These are phyloP conservation scores for Penstemon eatonii DNA, from an alignment of 257 asterid genomes.

Conservation along the genomic window DNA sequence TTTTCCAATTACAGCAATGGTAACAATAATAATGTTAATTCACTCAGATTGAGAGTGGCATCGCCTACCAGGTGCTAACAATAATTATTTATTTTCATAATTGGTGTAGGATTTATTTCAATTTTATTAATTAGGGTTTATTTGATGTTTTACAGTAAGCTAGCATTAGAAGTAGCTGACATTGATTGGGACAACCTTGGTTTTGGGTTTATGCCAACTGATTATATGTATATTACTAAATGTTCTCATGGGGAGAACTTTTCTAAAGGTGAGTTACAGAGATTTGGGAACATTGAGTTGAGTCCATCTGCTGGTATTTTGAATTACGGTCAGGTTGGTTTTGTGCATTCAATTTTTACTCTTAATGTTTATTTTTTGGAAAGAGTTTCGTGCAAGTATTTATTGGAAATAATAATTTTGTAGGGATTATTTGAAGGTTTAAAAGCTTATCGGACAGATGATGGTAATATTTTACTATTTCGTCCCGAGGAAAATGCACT, in stretches of 20 bases:
- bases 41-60: constrained; percentile 55
- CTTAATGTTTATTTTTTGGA: constrained; percentile 13
- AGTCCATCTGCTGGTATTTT: constrained; percentile 90
- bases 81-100: background rate
- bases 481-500: constrained; percentile 85
- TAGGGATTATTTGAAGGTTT: constrained; percentile 93
- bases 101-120: background rate
- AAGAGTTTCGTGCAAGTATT: background rate
- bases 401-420: constrained; percentile 18
- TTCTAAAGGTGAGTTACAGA: constrained; percentile 66
- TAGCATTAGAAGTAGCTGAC: constrained; percentile 50
- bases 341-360: background rate
- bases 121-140: constrained; percentile 21
- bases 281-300: constrained; percentile 93
- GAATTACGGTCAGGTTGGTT: constrained; percentile 92
- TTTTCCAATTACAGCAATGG: constrained; percentile 26
- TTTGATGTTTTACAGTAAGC: constrained; percentile 47
- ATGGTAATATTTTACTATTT: constrained; percentile 78
- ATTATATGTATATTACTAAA: constrained; percentile 87
- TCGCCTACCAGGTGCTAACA: constrained; percentile 50
- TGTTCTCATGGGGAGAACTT: constrained; percentile 72
- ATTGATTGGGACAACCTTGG: constrained; percentile 96
- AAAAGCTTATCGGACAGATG: constrained; percentile 80
- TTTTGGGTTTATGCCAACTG: constrained; percentile 69
- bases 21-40: constrained; percentile 21